Evolutionary conservation across 345 rosid genomes (phyloP).

Genomic region (Turritis glabra): DNA sequence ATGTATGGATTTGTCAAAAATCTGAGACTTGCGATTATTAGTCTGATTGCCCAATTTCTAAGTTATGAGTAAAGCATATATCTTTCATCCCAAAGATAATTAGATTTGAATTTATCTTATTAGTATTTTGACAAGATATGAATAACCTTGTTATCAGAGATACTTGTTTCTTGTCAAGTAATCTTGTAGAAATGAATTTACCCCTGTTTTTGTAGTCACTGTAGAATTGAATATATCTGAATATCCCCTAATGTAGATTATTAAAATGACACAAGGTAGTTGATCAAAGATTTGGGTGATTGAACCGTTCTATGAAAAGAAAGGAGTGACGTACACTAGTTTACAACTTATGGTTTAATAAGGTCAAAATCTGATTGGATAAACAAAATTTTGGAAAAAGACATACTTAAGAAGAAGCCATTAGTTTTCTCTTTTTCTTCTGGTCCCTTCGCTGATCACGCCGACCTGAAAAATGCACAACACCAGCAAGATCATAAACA

Average conservation of each 20-base stretch:
- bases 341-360: not conserved
- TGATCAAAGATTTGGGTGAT: not conserved
- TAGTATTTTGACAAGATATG: not conserved
- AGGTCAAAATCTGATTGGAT: conserved; percentile 20
- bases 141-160: not conserved
- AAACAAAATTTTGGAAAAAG: not conserved
- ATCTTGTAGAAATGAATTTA: not conserved
- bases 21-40: not conserved
- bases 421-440: conserved; percentile 46
- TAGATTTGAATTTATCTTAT: not conserved
- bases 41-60: not conserved
- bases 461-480: conserved; percentile 51
- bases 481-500: conserved; percentile 21
- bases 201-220: too few species aligned
- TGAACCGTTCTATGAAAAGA: not conserved
- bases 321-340: not conserved
- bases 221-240: not conserved
- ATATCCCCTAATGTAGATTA: not conserved
- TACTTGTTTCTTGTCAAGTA: not conserved
- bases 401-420: conserved; percentile 33
- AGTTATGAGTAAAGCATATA: not conserved
- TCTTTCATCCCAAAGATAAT: not conserved
- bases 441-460: conserved; percentile 76
- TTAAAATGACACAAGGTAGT: not conserved
- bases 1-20: conserved; percentile 8